Evolutionary conservation across 176 grass and related monocot genomes (phyloP).

Genomic region (Raddia distichophylla): DNA sequence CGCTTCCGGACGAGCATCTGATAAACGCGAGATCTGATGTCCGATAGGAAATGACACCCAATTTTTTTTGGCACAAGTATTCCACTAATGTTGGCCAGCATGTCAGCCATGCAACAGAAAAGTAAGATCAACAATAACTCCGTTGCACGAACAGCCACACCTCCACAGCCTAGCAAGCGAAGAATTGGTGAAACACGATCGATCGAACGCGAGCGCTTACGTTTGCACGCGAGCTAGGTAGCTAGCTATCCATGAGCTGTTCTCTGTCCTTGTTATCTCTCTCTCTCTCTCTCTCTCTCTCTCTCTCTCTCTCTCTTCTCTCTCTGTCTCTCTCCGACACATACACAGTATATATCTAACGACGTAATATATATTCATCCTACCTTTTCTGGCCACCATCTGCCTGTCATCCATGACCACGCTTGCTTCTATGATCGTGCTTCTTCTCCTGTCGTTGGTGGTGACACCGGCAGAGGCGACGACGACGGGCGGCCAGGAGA

Average conservation of each 20-base stretch:
- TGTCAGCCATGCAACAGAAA: background rate
- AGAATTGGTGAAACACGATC: background rate
- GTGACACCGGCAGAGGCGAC: background rate
- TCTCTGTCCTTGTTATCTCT: background rate
- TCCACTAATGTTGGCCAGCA: background rate
- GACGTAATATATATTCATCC: background rate
- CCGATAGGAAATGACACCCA: no score
- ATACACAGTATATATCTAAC: background rate
- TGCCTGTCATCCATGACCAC: constrained; percentile 19
- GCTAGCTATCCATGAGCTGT: constrained; percentile 53
- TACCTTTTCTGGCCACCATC: background rate
- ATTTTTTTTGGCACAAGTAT: background rate
- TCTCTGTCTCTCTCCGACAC: background rate
- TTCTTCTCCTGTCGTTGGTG: constrained; percentile 39
- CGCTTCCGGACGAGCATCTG: no score
- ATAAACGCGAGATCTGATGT: no score
- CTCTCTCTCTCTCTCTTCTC: background rate
- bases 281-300: constrained; percentile 11
- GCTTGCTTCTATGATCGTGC: constrained; percentile 25
- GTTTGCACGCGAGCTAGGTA: constrained; percentile 31
- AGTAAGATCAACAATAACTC: constrained; percentile 43
- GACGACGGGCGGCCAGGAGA: background rate
- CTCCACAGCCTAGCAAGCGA: constrained; percentile 31
- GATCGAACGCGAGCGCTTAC: background rate
- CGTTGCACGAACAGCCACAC: constrained; percentile 60